Evolutionary conservation across 2,329 filamentous ascomycete genomes (phyloP).

Genomic region (Fusarium incarnatum): DNA sequence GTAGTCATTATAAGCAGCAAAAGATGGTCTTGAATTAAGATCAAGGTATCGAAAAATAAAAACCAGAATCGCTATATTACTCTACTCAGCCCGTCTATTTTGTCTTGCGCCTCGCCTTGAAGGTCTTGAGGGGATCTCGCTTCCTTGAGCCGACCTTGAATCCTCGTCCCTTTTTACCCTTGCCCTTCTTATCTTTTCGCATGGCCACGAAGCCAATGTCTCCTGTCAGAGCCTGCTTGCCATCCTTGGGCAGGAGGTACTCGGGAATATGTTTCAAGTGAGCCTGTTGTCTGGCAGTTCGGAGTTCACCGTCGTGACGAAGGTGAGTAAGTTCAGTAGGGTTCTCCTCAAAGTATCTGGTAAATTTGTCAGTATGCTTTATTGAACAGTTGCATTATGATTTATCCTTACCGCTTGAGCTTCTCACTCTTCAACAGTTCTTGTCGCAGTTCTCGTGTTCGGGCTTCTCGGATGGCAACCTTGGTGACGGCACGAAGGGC

Average conservation of each 20-base stretch:
- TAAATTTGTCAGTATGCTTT: slow-evolving; percentile 5
- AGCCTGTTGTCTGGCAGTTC: slow-evolving; percentile 83
- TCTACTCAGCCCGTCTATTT: slow-evolving; percentile 44
- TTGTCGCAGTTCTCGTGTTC: slow-evolving; percentile 86
- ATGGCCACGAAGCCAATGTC: slow-evolving; percentile 83
- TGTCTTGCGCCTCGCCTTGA: slow-evolving; percentile 73
- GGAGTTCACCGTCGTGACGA: slow-evolving; percentile 88
- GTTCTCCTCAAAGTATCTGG: slow-evolving; percentile 92
- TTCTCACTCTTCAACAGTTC: slow-evolving; percentile 95
- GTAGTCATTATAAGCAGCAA: background rate
- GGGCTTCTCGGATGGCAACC: slow-evolving; percentile 88
- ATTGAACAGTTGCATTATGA: no score
- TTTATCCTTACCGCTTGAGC: slow-evolving; percentile 71
- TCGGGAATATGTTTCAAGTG: slow-evolving; percentile 96
- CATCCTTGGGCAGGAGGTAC: slow-evolving; percentile 85
- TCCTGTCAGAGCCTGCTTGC: slow-evolving; percentile 74
- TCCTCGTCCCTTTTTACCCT: slow-evolving; percentile 58
- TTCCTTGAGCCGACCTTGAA: slow-evolving; percentile 71
- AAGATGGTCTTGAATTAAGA: slow-evolving; percentile 15
- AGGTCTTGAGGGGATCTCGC: slow-evolving; percentile 87
- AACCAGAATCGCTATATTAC: slow-evolving; percentile 29
- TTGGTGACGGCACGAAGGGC: slow-evolving; percentile 90
- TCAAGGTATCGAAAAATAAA: slow-evolving; percentile 36
- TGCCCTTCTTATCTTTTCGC: slow-evolving; percentile 66
- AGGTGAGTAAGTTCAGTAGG: slow-evolving; percentile 88